Conservation (phyloP, 805 yeast species). For the Saturnispora gosingensis region DNA sequence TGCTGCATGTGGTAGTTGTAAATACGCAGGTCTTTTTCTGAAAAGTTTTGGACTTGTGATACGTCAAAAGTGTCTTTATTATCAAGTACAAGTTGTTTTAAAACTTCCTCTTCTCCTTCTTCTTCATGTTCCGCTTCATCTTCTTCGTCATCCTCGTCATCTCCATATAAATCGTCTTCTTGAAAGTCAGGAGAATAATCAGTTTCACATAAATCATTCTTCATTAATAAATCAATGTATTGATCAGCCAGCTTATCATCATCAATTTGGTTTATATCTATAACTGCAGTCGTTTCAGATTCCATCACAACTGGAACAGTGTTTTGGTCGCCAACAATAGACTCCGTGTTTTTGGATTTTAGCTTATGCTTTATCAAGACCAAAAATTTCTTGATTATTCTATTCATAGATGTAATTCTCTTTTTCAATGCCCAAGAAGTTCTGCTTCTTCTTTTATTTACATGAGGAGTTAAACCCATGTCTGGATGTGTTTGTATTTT, state of each 20-base stretch:
- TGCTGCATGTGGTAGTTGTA: constrained; percentile 22
- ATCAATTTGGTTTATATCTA: background rate
- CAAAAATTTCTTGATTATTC: background rate
- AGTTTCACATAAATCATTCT: background rate
- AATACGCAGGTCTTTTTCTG: constrained; percentile 20
- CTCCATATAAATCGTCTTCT: background rate
- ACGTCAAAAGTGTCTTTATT: background rate
- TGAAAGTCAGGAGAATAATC: constrained; percentile 1
- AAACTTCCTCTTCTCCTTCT: background rate
- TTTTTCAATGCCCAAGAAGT: background rate
- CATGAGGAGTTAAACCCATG: constrained; percentile 9
- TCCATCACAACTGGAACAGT: background rate
- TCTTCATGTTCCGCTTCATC: background rate
- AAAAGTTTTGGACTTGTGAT: constrained; percentile 3
- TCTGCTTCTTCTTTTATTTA: background rate
- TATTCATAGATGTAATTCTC: background rate
- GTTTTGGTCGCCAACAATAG: background rate
- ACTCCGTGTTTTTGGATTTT: background rate
- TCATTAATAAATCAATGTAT: constrained; percentile 1
- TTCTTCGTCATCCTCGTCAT: background rate
- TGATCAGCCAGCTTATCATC: constrained; percentile 2
- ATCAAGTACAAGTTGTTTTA: background rate
- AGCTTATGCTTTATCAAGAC: background rate
- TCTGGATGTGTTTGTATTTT: constrained; percentile 23
- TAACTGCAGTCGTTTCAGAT: background rate